These are phyloP conservation scores for Cornus florida DNA, from an alignment of 148 eudicot genomes.

Conservation along the genomic window DNA sequence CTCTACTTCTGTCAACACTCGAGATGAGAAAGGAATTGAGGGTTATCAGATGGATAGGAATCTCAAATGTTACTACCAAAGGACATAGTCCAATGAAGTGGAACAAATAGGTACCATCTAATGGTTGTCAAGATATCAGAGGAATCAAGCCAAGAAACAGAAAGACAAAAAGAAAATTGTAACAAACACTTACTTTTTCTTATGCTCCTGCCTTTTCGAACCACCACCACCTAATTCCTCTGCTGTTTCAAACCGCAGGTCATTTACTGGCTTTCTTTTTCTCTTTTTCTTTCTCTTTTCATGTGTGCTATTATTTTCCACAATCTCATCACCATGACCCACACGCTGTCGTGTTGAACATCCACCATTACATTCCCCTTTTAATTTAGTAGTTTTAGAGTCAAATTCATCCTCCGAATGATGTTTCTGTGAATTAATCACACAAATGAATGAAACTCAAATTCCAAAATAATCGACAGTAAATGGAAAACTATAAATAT, in stretches of 20 bases:
- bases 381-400: constrained; percentile 25
- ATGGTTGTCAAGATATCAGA: neutral
- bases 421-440: constrained; percentile 42
- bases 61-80: neutral
- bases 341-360: constrained; percentile 16
- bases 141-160: neutral
- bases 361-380: constrained; percentile 27
- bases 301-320: constrained; percentile 14
- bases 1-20: too few species aligned
- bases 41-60: neutral
- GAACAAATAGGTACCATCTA: neutral
- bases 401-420: constrained; percentile 23
- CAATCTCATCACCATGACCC: constrained; percentile 26
- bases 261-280: constrained; percentile 59
- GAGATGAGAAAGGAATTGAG: too few species aligned
- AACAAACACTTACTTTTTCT: constrained; percentile 65
- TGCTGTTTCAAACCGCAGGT: constrained; percentile 67
- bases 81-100: neutral
- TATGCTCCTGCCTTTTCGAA: constrained; percentile 61
- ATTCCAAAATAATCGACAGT: neutral
- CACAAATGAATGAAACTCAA: neutral
- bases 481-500: too few species aligned
- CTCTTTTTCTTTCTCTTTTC: constrained; percentile 68
- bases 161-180: neutral
- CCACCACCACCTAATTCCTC: constrained; percentile 47